Conservation (phyloP, 2,329 filamentous ascomycete species). For the Chaetothyriales sp. region DNA sequence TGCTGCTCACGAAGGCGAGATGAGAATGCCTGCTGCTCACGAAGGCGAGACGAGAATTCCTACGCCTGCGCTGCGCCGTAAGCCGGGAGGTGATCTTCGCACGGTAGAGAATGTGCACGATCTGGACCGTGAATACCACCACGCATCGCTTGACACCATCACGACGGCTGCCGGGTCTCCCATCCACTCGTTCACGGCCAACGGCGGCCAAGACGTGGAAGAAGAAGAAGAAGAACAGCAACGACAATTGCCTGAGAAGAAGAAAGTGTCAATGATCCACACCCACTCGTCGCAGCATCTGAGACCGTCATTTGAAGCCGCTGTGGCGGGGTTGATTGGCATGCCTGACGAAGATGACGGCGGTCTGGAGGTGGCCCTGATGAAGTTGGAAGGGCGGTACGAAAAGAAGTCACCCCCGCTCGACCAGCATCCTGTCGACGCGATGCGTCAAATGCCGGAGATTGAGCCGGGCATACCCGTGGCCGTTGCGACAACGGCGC, state of each 20-base stretch:
- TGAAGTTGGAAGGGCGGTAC: slow-evolving; percentile 84
- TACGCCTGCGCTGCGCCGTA: slow-evolving; percentile 50
- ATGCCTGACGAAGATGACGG: slow-evolving; percentile 83
- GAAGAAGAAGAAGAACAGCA: slow-evolving; percentile 8
- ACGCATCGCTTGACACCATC: slow-evolving; percentile 27
- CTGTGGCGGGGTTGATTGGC: slow-evolving; percentile 72
- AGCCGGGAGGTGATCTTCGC: slow-evolving; percentile 62
- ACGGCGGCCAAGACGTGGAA: slow-evolving; percentile 11
- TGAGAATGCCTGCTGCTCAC: slow-evolving; percentile 9
- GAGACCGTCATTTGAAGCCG: slow-evolving; percentile 67
- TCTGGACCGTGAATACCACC: slow-evolving; percentile 32
- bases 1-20: slow-evolving; percentile 7
- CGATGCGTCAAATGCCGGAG: slow-evolving; percentile 10
- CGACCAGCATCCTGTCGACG: slow-evolving; percentile 11
- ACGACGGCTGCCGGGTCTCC: slow-evolving; percentile 21
- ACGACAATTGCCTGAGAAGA: slow-evolving; percentile 19
- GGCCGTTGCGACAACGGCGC: background rate
- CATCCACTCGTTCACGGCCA: slow-evolving; percentile 15
- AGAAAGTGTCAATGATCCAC: slow-evolving; percentile 30
- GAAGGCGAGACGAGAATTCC: slow-evolving; percentile 1
- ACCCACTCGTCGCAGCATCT: slow-evolving; percentile 45
- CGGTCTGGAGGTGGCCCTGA: slow-evolving; percentile 78
- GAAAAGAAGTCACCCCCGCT: slow-evolving; percentile 36
- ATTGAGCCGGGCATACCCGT: slow-evolving; percentile 1
- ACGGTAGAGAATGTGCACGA: slow-evolving; percentile 54